Evolutionary conservation across 2,329 filamentous ascomycete species (phyloP).

Genomic region (Pseudogymnoascus sp.): DNA sequence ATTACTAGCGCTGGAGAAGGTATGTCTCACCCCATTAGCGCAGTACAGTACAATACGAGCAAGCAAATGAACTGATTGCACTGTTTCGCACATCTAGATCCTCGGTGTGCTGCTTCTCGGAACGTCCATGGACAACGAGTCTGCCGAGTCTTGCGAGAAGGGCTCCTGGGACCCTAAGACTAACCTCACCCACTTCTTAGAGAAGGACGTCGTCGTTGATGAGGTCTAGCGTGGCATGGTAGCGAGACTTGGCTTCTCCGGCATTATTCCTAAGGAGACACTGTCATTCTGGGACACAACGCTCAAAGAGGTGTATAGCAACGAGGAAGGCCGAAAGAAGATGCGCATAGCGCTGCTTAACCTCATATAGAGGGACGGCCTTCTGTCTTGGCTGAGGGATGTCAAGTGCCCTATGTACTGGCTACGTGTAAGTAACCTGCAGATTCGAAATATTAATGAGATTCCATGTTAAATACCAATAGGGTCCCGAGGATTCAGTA

Average conservation of each 20-base stretch:
- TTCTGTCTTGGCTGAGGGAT: conserved; percentile 39
- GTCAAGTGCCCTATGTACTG: conserved; percentile 45
- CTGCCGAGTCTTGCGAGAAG: conserved; percentile 33
- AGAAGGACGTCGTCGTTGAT: conserved; percentile 40
- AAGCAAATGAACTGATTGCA: no score
- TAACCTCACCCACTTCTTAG: conserved; percentile 35
- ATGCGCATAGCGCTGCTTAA: conserved; percentile 39
- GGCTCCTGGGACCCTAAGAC: conserved; percentile 44
- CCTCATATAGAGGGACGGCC: conserved; percentile 41
- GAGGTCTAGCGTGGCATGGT: conserved; percentile 41
- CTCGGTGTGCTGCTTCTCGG: no score
- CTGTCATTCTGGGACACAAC: conserved; percentile 40
- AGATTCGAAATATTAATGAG: neutral
- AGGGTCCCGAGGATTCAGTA: conserved; percentile 41
- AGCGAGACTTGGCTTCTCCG: conserved; percentile 39
- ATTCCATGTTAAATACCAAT: neutral
- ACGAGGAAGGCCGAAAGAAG: conserved; percentile 43
- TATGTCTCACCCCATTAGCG: conserved; percentile 20
- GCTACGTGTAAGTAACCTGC: conserved; percentile 38
- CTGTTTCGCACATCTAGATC: no score
- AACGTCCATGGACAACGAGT: no score
- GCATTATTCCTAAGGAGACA: conserved; percentile 31
- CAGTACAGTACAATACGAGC: no score
- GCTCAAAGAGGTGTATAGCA: conserved; percentile 39
- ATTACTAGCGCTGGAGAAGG: conserved; percentile 41